Conservation (phyloP, 192 early-diverging fungal genomes). For the Coemansia sp. region DNA sequence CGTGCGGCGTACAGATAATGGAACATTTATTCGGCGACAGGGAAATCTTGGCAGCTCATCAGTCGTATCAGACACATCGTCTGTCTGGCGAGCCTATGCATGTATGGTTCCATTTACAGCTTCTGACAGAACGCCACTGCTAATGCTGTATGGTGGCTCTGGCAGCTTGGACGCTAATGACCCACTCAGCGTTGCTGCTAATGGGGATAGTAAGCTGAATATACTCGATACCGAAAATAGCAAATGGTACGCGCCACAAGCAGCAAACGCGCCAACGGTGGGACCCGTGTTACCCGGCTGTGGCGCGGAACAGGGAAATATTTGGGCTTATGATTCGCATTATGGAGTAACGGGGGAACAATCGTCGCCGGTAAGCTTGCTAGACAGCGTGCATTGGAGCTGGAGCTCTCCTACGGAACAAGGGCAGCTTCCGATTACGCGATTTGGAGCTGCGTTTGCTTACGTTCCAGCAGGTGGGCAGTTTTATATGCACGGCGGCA, state of each 20-base stretch:
- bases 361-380: conserved; percentile 32
- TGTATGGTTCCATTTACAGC: conserved; percentile 49
- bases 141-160: conserved; percentile 55
- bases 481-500: conserved; percentile 55
- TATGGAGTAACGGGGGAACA: conserved; percentile 19
- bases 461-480: conserved; percentile 24
- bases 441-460: conserved; percentile 45
- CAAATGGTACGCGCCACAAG: conserved; percentile 48
- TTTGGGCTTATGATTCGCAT: conserved; percentile 45
- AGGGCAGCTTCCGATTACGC: conserved; percentile 40
- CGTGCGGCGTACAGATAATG: not conserved
- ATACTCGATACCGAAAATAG: conserved; percentile 41
- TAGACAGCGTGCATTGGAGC: conserved; percentile 54
- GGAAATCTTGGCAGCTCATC: conserved; percentile 38
- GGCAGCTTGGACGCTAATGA: conserved; percentile 19
- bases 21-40: conserved; percentile 14
- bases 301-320: conserved; percentile 31
- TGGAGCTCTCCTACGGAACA: conserved; percentile 50
- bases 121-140: conserved; percentile 29
- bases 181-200: conserved; percentile 29
- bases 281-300: conserved; percentile 51
- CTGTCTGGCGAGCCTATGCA: conserved; percentile 46
- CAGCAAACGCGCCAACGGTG: conserved; percentile 30
- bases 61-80: conserved; percentile 32
- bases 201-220: conserved; percentile 24